Evolutionary conservation across 2,329 filamentous ascomycete species (phyloP).

Genomic region (Helminthosporium solani): DNA sequence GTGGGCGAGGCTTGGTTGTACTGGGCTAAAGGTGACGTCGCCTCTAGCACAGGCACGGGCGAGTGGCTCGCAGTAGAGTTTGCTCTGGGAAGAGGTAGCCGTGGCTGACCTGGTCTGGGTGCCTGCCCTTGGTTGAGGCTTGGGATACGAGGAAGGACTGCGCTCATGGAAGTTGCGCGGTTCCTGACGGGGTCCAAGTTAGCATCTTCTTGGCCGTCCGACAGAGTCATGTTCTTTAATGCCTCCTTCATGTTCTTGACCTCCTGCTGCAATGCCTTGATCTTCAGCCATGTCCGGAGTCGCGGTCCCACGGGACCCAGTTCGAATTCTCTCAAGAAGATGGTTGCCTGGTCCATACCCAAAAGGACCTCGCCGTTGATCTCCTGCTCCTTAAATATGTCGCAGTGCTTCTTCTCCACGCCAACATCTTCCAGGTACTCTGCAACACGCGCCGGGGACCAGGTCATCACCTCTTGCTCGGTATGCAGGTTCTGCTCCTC

Average conservation of each 20-base stretch:
- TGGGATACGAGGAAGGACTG: slow-evolving; percentile 42
- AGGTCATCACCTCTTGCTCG: slow-evolving; percentile 72
- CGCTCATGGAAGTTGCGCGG: slow-evolving; percentile 46
- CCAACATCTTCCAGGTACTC: slow-evolving; percentile 84
- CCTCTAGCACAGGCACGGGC: slow-evolving; percentile 31
- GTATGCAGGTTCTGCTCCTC: slow-evolving; percentile 75
- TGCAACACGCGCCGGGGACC: slow-evolving; percentile 80
- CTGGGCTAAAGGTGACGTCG: slow-evolving; percentile 48
- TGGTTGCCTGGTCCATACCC: slow-evolving; percentile 90
- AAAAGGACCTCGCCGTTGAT: slow-evolving; percentile 91
- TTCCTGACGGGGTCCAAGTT: slow-evolving; percentile 48
- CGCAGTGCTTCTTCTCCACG: slow-evolving; percentile 85
- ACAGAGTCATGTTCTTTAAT: slow-evolving; percentile 41
- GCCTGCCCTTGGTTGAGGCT: slow-evolving; percentile 25
- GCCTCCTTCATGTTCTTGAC: slow-evolving; percentile 59
- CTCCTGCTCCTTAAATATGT: slow-evolving; percentile 93
- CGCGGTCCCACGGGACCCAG: slow-evolving; percentile 86
- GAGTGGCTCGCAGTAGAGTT: slow-evolving; percentile 36
- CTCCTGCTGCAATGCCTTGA: slow-evolving; percentile 88
- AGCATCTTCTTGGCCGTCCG: slow-evolving; percentile 45
- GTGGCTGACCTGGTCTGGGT: neutral
- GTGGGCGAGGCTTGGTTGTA: slow-evolving; percentile 46
- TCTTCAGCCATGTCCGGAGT: slow-evolving; percentile 94
- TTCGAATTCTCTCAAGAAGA: slow-evolving; percentile 95
- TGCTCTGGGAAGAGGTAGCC: slow-evolving; percentile 33